phyloP scores from a whole-genome alignment of 768 basidiomycete genomes.

The Calocera viscosa region DNA sequence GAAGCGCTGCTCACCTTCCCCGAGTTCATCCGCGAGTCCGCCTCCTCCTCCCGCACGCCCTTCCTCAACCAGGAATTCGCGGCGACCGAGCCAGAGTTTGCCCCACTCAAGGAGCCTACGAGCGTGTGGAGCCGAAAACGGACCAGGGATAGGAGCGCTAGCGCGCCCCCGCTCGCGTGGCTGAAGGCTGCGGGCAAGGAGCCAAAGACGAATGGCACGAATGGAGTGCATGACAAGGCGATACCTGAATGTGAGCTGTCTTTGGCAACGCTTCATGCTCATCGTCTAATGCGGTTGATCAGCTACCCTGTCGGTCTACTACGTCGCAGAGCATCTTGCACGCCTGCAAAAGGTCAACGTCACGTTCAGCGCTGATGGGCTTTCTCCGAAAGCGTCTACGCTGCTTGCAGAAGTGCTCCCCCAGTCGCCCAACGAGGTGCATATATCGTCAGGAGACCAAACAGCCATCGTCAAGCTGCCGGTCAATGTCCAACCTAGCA shows the following conservation, averaged over 20 bases:
- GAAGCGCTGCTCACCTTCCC: conserved; percentile 45
- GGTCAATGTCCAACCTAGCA: conserved; percentile 45
- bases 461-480: conserved; percentile 54
- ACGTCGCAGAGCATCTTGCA: conserved; percentile 71
- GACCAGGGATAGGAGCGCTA: conserved; percentile 1
- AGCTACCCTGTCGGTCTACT: conserved; percentile 35
- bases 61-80: not conserved
- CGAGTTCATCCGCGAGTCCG: conserved; percentile 49
- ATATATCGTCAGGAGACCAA: conserved; percentile 40
- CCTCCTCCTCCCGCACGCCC: not conserved
- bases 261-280: not conserved
- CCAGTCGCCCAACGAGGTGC: conserved; percentile 34
- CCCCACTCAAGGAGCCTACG: not conserved
- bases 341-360: conserved; percentile 68
- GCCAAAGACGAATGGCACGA: not conserved
- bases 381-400: conserved; percentile 30
- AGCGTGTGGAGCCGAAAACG: conserved; percentile 4
- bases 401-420: conserved; percentile 40
- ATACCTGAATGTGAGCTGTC: not conserved
- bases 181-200: not conserved
- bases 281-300: conserved; percentile 1
- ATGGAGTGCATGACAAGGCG: not conserved
- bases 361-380: conserved; percentile 49
- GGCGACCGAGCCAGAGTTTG: not conserved
- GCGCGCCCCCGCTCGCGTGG: not conserved